These are phyloP conservation scores for Pholiota microspora DNA, from an alignment of 768 basidiomycete genomes.

Conservation along the genomic window DNA sequence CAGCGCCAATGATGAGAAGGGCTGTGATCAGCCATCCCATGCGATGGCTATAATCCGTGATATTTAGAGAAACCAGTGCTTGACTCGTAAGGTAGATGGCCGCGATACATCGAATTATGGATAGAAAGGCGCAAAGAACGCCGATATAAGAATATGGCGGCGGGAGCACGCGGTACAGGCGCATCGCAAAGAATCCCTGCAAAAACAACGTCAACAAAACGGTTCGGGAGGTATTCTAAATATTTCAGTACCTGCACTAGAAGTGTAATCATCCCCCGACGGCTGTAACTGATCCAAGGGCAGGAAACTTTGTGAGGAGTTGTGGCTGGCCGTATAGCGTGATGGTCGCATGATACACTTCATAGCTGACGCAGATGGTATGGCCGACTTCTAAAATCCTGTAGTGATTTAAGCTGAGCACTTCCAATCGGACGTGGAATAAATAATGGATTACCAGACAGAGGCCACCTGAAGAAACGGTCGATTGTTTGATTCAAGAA, in stretches of 20 bases:
- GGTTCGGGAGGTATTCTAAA: too few species aligned
- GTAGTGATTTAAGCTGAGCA: not conserved
- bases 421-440: not conserved
- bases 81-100: slow-evolving; percentile 24
- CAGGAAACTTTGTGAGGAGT: slow-evolving; percentile 17
- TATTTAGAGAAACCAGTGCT: slow-evolving; percentile 18
- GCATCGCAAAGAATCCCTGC: slow-evolving; percentile 31
- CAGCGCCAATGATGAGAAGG: slow-evolving; percentile 25
- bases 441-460: slow-evolving; percentile 7
- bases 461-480: not conserved
- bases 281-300: slow-evolving; percentile 19
- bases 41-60: slow-evolving; percentile 18
- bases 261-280: slow-evolving; percentile 28
- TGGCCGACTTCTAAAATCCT: slow-evolving; percentile 28
- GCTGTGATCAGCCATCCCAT: slow-evolving; percentile 31
- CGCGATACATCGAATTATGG: slow-evolving; percentile 24
- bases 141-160: slow-evolving; percentile 25
- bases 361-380: slow-evolving; percentile 24
- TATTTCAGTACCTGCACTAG: slow-evolving; percentile 29
- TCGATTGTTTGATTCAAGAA: not conserved
- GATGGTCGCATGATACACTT: slow-evolving; percentile 30
- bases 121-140: slow-evolving; percentile 22
- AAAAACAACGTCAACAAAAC: not conserved
- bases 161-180: slow-evolving; percentile 27
- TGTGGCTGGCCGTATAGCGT: slow-evolving; percentile 22